phyloP scores from a whole-genome alignment of 495 filamentous ascomycete genomes.

The Recurvomyces mirabilis region DNA sequence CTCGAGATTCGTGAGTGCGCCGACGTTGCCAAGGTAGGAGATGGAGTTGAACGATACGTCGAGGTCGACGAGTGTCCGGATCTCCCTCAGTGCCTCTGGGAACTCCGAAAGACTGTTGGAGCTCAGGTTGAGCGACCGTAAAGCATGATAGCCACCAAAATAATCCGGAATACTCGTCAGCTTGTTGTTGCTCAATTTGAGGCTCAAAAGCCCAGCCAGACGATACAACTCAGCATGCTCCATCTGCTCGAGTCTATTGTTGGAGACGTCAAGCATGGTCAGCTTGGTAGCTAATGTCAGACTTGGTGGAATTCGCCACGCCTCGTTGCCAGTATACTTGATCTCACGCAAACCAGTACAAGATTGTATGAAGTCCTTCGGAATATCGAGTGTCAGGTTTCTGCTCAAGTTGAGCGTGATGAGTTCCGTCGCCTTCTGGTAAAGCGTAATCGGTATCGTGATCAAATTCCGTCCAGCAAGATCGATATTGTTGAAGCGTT shows the following conservation, averaged over 20 bases:
- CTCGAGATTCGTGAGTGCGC: constrained; percentile 65
- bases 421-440: constrained; percentile 83
- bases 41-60: constrained; percentile 97
- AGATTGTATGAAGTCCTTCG: constrained; percentile 90
- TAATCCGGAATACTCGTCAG: constrained; percentile 64
- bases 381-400: constrained; percentile 85
- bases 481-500: constrained; percentile 89
- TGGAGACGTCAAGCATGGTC: constrained; percentile 85
- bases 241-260: constrained; percentile 79
- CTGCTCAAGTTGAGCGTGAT: constrained; percentile 86
- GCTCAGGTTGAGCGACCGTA: constrained; percentile 78
- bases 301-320: constrained; percentile 72
- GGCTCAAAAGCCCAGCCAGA: constrained; percentile 64
- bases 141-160: constrained; percentile 62
- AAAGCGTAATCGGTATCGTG: constrained; percentile 88
- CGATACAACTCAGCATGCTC: constrained; percentile 68
- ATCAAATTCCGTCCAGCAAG: constrained; percentile 82
- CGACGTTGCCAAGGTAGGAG: constrained; percentile 62
- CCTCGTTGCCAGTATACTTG: constrained; percentile 86
- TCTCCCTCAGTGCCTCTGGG: constrained; percentile 67
- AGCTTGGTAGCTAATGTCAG: constrained; percentile 70
- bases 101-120: constrained; percentile 84
- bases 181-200: constrained; percentile 88
- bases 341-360: constrained; percentile 89
- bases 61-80: constrained; percentile 78